A percentile compares a stretch with the other conserved stretches of the same genome.
Conservation (phyloP, 805 yeast genomes). For the Lachancea fermentati region DNA sequence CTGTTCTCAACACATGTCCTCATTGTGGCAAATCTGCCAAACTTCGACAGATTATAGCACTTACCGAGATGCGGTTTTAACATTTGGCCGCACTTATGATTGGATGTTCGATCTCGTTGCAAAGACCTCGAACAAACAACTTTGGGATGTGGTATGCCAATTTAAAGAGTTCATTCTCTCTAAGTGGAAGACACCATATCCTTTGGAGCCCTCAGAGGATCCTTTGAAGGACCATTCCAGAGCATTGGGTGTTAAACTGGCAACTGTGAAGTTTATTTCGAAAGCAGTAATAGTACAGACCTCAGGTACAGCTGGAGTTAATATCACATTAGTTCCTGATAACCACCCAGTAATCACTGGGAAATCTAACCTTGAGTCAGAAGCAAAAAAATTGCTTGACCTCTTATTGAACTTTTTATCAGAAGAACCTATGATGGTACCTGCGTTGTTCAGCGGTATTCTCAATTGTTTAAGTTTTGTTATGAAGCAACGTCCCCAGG, state of each 20-base stretch:
- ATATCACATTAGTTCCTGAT: conserved; percentile 42
- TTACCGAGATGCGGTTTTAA: conserved; percentile 36
- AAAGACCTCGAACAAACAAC: conserved; percentile 33
- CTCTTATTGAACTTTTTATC: conserved; percentile 50
- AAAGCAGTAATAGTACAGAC: conserved; percentile 51
- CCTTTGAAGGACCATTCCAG: conserved; percentile 40
- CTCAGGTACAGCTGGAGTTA: conserved; percentile 32
- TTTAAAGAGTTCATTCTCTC: conserved; percentile 56
- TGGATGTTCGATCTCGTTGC: conserved; percentile 41
- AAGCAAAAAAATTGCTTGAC: conserved; percentile 66
- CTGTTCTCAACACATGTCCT: conserved; percentile 24
- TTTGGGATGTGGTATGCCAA: conserved; percentile 52
- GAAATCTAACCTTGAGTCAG: conserved; percentile 52
- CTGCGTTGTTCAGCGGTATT: conserved; percentile 61
- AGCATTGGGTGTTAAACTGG: conserved; percentile 55
- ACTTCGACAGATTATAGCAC: conserved; percentile 26
- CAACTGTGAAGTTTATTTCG: conserved; percentile 69
- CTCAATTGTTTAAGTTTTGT: conserved; percentile 59
- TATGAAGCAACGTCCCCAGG: conserved; percentile 60
- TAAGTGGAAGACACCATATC: conserved; percentile 55
- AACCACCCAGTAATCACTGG: conserved; percentile 61
- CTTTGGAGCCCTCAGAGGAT: conserved; percentile 39
- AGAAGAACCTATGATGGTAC: conserved; percentile 48
- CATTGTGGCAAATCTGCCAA: conserved; percentile 24
- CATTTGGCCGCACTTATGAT: conserved; percentile 42